Percentiles rank a stretch among this genome's conserved stretches.
Conservation (phyloP, 306 rosid genomes). For the Vachellia pachyceras region DNA sequence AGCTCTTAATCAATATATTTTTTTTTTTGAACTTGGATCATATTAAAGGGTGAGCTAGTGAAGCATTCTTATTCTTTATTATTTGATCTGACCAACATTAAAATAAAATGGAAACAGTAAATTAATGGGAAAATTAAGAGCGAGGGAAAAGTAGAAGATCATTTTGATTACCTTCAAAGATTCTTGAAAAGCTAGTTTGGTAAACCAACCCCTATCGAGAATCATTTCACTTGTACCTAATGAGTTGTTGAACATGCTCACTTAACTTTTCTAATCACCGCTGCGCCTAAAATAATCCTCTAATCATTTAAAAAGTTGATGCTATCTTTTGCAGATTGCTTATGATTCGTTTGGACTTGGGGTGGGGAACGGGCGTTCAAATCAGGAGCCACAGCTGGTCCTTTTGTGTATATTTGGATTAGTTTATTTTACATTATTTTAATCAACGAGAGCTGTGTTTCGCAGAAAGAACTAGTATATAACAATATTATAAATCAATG, state of each 20-base stretch:
- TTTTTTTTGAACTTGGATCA: not conserved
- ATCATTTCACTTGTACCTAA: not conserved
- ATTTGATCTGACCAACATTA: not conserved
- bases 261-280: not conserved
- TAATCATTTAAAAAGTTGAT: not conserved
- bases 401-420: no score
- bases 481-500: no score
- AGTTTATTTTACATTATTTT: no score
- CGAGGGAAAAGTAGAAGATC: not conserved
- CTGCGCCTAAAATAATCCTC: not conserved
- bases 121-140: not conserved
- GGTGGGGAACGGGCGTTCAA: not conserved
- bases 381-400: not conserved
- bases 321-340: not conserved
- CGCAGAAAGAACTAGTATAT: no score
- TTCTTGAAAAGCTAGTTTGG: not conserved
- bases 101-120: not conserved
- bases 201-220: no score
- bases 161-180: not conserved
- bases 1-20: no score
- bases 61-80: not conserved
- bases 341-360: not conserved
- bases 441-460: no score
- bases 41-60: not conserved
- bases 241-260: not conserved